These are phyloP conservation scores for Termitomyces sp. DNA, from an alignment of 768 basidiomycete genomes.

Conservation along the genomic window DNA sequence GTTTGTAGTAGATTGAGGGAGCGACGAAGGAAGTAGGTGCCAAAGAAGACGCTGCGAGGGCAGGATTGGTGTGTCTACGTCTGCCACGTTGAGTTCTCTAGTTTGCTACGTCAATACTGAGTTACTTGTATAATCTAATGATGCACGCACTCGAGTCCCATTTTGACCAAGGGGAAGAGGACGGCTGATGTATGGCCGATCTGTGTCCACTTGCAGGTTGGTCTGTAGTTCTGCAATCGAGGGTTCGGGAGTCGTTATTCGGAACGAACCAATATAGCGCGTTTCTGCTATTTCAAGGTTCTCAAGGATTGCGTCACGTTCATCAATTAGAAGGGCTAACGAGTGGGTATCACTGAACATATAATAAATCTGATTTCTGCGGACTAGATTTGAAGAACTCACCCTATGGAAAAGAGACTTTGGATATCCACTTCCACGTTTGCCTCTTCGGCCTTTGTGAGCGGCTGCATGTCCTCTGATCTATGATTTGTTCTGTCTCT, in stretches of 20 bases:
- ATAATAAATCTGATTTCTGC: not conserved
- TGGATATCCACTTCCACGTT: slow-evolving; percentile 62
- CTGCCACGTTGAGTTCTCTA: slow-evolving; percentile 28
- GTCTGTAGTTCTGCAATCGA: slow-evolving; percentile 60
- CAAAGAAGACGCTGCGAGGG: slow-evolving; percentile 63
- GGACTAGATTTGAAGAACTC: slow-evolving; percentile 16
- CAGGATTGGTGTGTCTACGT: slow-evolving; percentile 56
- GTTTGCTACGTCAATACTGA: not conserved
- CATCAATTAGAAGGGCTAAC: slow-evolving; percentile 66
- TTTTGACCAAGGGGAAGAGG: slow-evolving; percentile 51
- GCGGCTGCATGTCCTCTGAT: slow-evolving; percentile 39
- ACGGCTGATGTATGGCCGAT: slow-evolving; percentile 62
- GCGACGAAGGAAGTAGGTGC: slow-evolving; percentile 77
- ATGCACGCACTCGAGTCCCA: slow-evolving; percentile 28
- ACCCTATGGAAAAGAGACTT: slow-evolving; percentile 76
- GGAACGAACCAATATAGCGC: slow-evolving; percentile 73
- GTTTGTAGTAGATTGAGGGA: slow-evolving; percentile 76
- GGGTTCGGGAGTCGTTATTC: slow-evolving; percentile 68
- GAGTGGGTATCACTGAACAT: slow-evolving; percentile 58
- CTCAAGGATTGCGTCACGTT: slow-evolving; percentile 74
- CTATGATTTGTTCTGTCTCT: slow-evolving; percentile 24
- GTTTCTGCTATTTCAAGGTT: slow-evolving; percentile 80
- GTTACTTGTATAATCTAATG: not conserved
- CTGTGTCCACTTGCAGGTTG: slow-evolving; percentile 34
- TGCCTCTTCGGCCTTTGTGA: slow-evolving; percentile 39